These are phyloP conservation scores for Globisporangium okanoganense DNA, from an alignment of 352 stramenopile genomes.

Conservation along the genomic window DNA sequence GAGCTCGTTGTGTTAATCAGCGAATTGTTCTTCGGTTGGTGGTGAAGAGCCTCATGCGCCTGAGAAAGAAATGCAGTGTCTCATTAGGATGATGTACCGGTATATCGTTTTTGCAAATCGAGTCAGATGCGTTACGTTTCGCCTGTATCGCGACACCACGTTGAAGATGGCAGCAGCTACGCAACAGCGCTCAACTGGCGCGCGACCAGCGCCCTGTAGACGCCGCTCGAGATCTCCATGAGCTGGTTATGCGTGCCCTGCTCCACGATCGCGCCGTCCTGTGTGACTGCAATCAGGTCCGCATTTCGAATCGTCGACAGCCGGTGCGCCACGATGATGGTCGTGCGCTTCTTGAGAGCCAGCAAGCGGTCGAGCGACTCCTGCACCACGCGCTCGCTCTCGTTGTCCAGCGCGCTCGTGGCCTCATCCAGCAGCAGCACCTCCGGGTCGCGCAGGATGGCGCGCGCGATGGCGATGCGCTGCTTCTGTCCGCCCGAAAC, in stretches of 20 bases:
- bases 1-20: no score
- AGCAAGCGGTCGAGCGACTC: constrained; percentile 45
- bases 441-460: constrained; percentile 86
- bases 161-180: neutral
- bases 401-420: constrained; percentile 72
- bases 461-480: constrained; percentile 90
- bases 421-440: constrained; percentile 91
- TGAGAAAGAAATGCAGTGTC: no score
- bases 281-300: constrained; percentile 62
- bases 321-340: constrained; percentile 86
- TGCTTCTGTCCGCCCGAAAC: constrained; percentile 95
- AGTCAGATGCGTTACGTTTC: neutral
- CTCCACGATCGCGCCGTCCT: constrained; percentile 40
- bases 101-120: no score
- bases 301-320: constrained; percentile 88
- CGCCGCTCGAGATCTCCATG: constrained; percentile 19
- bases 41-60: no score
- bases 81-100: no score
- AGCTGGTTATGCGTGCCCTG: constrained; percentile 33
- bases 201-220: constrained; percentile 19
- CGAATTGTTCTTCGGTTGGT: no score
- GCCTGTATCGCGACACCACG: neutral
- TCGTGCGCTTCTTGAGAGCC: constrained; percentile 43
- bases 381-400: constrained; percentile 31
- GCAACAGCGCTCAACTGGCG: constrained; percentile 3